These are phyloP conservation scores for Anastatica hierochuntica DNA, from an alignment of 345 rosid genomes.

Conservation along the genomic window DNA sequence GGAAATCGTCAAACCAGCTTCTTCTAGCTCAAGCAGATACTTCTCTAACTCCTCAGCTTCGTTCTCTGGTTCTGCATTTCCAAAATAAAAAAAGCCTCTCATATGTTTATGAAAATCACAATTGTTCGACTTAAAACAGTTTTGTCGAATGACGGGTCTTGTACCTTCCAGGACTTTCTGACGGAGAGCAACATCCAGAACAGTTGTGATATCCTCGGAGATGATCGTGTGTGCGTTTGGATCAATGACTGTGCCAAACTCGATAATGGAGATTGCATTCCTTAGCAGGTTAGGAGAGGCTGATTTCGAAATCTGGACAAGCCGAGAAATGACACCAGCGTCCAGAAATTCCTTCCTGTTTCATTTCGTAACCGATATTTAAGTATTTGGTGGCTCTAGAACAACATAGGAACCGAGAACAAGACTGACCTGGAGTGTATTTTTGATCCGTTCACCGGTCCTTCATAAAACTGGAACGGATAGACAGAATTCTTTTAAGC, in stretches of 20 bases:
- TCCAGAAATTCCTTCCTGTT: conserved; percentile 45
- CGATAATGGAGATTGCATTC: conserved; percentile 62
- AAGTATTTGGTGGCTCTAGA: not conserved
- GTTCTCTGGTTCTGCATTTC: conserved; percentile 40
- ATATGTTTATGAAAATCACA: not conserved
- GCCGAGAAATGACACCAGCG: conserved; percentile 40
- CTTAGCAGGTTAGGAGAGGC: conserved; percentile 49
- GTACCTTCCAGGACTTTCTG: conserved; percentile 55
- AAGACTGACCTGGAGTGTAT: conserved; percentile 38
- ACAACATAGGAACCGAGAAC: not conserved
- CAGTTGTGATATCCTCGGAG: conserved; percentile 42
- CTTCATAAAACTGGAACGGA: conserved; percentile 47
- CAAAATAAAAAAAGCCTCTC: conserved; percentile 7
- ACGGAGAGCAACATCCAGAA: conserved; percentile 47
- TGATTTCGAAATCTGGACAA: conserved; percentile 50
- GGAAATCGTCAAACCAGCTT: conserved; percentile 54
- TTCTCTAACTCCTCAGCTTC: conserved; percentile 47
- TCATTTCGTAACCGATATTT: conserved; percentile 2
- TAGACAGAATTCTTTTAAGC: conserved; percentile 13
- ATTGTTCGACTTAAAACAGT: not conserved
- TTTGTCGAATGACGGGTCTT: not conserved
- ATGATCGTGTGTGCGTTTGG: conserved; percentile 37
- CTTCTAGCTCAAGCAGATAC: conserved; percentile 56
- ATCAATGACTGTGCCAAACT: conserved; percentile 37
- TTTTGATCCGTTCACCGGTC: conserved; percentile 45